Evolutionary conservation across 805 yeast species (phyloP).

Genomic region (Henningerozyma blattae): DNA sequence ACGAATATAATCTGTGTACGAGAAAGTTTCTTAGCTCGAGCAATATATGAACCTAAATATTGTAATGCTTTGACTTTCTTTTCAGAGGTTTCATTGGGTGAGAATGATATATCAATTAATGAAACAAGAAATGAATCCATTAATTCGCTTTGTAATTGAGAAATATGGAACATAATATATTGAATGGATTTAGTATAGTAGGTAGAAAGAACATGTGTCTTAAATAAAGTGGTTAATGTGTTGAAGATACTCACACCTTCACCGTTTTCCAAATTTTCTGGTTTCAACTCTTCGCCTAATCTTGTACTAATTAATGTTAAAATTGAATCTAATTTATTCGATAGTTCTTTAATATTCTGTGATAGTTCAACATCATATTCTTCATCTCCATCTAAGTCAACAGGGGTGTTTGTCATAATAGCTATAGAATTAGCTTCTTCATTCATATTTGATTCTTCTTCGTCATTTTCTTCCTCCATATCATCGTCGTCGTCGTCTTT

Average conservation of each 20-base stretch:
- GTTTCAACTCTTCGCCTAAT: slow-evolving; percentile 37
- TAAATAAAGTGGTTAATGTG: slow-evolving; percentile 64
- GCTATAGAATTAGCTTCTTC: slow-evolving; percentile 23
- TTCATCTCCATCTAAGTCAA: slow-evolving; percentile 29
- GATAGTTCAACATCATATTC: slow-evolving; percentile 37
- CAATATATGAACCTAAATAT: slow-evolving; percentile 79
- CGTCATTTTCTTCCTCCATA: slow-evolving; percentile 23
- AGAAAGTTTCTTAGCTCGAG: slow-evolving; percentile 67
- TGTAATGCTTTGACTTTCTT: slow-evolving; percentile 83
- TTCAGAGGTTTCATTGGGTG: slow-evolving; percentile 53
- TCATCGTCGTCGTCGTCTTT: slow-evolving; percentile 24
- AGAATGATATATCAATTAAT: slow-evolving; percentile 73
- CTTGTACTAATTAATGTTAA: slow-evolving; percentile 44
- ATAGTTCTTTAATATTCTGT: slow-evolving; percentile 38
- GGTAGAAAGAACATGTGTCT: slow-evolving; percentile 77
- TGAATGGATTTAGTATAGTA: slow-evolving; percentile 85
- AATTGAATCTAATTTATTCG: slow-evolving; percentile 62
- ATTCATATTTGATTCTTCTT: slow-evolving; percentile 21
- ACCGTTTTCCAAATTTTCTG: slow-evolving; percentile 42
- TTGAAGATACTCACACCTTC: slow-evolving; percentile 60
- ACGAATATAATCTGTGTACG: slow-evolving; percentile 70
- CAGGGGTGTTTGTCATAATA: too few relatives aligned
- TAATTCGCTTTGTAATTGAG: slow-evolving; percentile 73
- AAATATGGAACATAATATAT: slow-evolving; percentile 65
- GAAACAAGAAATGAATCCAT: slow-evolving; percentile 76